Base-by-base conservation (phyloP, 768 basidiomycete species). In the Psilocybe cubensis region DNA sequence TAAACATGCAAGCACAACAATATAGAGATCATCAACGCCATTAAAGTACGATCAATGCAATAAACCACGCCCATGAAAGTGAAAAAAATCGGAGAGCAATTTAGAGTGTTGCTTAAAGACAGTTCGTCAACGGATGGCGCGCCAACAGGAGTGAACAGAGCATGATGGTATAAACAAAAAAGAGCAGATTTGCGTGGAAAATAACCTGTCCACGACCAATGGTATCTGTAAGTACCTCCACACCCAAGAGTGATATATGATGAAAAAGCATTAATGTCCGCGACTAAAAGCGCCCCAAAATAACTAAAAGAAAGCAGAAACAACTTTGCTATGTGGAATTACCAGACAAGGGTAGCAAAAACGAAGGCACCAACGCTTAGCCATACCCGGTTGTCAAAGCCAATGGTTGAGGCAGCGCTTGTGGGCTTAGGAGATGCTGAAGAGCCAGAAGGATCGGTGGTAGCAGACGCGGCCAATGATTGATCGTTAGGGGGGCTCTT, bases 261-360 rank as follows among this genome's bases (percentile, higher is more conserved):
- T 29, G 27, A 27, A 38, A 29, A 27, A 23, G n/a, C n/a, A 51
- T 11, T 4, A 29, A 18, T n/a, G 35, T 41, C 23, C 45, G 27
- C 33, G 4, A 40, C 14, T 25, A 46, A 35, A 41, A n/a, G n/a
- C 40, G 11, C 25, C 35, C 35, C 25, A 55, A 38, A 54, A 45
- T 45, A 43, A 18, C 21, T 53, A 33, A 45, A 29, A 35, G 18
- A 33, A 43, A 18, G n/a, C 29, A 12, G 25, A 20, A 4, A 20
- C 10, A 25, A 20, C 9, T 12, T 11, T 21, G 21, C 25, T 11
- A 44, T 18, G 33, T 25, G 21, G 12, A 21, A 55, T 56, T 49
- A 60, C 53, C 54, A 62, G 10, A 62, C 29, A 24, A 58, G 46
- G 27, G 54, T 46, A 27, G 58, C 42, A 24, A 51, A 20, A 28